These are phyloP conservation scores for Lentinula aciculospora DNA, from an alignment of 768 basidiomycete genomes.

Conservation along the genomic window DNA sequence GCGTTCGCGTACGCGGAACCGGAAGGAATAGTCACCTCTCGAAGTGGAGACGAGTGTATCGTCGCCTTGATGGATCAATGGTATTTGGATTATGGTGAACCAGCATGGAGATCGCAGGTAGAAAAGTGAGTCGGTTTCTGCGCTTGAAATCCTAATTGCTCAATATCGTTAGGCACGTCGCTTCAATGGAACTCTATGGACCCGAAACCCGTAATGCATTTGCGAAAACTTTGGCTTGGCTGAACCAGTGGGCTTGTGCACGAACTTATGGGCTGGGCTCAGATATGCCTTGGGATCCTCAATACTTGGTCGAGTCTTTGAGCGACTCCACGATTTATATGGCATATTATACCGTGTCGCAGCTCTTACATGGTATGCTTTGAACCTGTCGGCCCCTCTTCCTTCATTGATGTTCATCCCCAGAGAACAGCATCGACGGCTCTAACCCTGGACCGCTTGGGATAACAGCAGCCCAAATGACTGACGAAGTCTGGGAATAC, in stretches of 20 bases:
- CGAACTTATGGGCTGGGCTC: constrained; percentile 95
- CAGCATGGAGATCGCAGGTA: constrained; percentile 79
- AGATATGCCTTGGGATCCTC: constrained; percentile 92
- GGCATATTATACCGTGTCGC: constrained; percentile 94
- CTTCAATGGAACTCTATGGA: constrained; percentile 85
- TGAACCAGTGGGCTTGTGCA: constrained; percentile 99
- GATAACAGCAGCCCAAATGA: constrained; percentile 88
- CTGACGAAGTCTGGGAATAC: constrained; percentile 97
- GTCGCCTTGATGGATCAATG: constrained; percentile 99
- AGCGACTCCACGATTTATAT: constrained; percentile 99
- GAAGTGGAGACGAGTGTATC: constrained; percentile 95
- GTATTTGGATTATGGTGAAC: constrained; percentile 97
- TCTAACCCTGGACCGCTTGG: constrained; percentile 74
- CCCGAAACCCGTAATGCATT: constrained; percentile 91
- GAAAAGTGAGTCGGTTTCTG: constrained; percentile 54
- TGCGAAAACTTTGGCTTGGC: constrained; percentile 87
- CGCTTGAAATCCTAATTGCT: neutral
- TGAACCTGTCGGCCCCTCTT: neutral
- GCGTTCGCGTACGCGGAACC: constrained; percentile 95
- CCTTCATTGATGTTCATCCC: constrained; percentile 8
- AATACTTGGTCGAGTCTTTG: constrained; percentile 93
- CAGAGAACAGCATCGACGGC: constrained; percentile 75
- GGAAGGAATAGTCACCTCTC: constrained; percentile 82
- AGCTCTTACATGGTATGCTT: constrained; percentile 80
- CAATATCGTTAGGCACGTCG: constrained; percentile 51